Percentiles rank a stretch among this genome's conserved stretches.
Evolutionary conservation across 257 asterid species (phyloP).

Genomic region (Solanum tarijense): DNA sequence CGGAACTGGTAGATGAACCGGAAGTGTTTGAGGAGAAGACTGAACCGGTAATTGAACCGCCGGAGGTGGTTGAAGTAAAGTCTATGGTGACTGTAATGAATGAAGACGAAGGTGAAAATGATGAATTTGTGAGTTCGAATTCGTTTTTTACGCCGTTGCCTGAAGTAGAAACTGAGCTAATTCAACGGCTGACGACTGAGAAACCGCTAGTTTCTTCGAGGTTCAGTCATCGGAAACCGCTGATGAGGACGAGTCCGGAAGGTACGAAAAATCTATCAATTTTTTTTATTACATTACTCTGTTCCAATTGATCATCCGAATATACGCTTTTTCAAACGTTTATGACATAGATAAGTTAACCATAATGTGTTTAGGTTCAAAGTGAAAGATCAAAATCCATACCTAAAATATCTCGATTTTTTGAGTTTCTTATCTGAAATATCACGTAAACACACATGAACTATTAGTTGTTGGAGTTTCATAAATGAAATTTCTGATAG

Average conservation of each 20-base stretch:
- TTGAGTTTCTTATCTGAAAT: too few relatives aligned
- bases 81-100: not conserved
- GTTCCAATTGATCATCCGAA: not conserved
- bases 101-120: conserved; percentile 4
- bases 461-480: too few relatives aligned
- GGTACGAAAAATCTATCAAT: conserved; percentile 20
- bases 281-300: not conserved
- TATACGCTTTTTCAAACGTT: not conserved
- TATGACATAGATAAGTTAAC: not conserved
- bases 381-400: rapidly evolving
- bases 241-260: conserved; percentile 24
- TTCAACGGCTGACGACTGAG: conserved; percentile 26
- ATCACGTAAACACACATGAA: not conserved
- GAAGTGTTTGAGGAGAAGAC: conserved; percentile 22
- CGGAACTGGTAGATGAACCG: not conserved
- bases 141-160: not conserved
- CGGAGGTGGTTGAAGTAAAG: not conserved
- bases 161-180: conserved; percentile 2
- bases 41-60: conserved; percentile 28
- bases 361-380: not conserved
- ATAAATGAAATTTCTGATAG: not conserved
- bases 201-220: conserved; percentile 45
- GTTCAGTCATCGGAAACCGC: conserved; percentile 35
- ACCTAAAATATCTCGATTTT: not conserved
- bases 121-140: conserved; percentile 1